Conservation (phyloP, 2,329 filamentous ascomycete species). For the Aspergillus candidus region DNA sequence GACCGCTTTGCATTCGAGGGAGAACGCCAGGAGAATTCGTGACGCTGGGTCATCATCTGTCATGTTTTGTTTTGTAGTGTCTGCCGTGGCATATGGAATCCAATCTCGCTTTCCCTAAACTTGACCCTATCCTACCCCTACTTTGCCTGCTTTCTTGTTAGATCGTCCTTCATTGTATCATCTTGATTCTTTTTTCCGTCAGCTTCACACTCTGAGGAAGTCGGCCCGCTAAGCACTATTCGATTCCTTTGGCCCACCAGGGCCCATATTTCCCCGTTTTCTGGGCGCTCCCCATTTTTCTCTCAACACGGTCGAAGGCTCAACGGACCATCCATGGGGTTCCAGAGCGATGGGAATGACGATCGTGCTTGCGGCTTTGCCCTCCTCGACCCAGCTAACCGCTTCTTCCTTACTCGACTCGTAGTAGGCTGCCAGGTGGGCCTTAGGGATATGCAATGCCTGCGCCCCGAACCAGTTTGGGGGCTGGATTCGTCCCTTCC, state of each 20-base stretch:
- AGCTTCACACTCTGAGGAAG: not conserved
- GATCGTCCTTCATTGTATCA: too few species aligned
- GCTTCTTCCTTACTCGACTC: not conserved
- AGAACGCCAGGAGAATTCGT: too few species aligned
- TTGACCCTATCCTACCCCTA: too few species aligned
- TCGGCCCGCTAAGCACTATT: conserved; percentile 11
- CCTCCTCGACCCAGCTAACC: conserved; percentile 6
- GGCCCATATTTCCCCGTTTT: not conserved
- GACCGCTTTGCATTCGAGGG: too few species aligned
- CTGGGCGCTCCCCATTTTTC: too few species aligned
- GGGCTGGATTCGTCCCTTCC: conserved; percentile 23
- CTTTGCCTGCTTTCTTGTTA: too few species aligned
- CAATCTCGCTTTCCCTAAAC: too few species aligned
- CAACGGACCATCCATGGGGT: conserved; percentile 13
- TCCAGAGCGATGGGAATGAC: conserved; percentile 18
- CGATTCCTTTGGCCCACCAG: conserved; percentile 12
- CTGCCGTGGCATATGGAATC: too few species aligned
- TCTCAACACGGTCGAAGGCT: too few species aligned
- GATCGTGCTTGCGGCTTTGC: conserved; percentile 14
- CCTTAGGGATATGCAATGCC: conserved; percentile 22
- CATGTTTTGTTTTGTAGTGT: too few species aligned
- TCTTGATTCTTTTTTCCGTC: too few species aligned
- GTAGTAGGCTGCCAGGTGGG: conserved; percentile 9
- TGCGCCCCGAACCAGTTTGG: conserved; percentile 27
- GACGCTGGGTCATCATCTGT: too few species aligned